A percentile compares a stretch with the other conserved stretches of the same genome.
Evolutionary conservation across 2,329 filamentous ascomycete genomes (phyloP).

Genomic region (Epichloe sibirici): DNA sequence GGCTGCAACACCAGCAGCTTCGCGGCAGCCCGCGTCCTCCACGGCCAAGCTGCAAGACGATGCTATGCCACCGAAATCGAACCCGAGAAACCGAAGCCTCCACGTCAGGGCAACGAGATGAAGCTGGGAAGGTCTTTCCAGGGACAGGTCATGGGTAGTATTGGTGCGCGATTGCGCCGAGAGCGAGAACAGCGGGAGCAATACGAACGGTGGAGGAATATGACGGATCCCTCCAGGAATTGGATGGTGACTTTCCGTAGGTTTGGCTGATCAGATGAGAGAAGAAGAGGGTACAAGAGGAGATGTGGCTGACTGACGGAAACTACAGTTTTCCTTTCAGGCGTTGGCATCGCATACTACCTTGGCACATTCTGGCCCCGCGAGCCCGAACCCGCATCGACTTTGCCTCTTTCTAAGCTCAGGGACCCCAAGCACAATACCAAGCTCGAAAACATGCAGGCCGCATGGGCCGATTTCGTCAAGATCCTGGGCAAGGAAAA

Average conservation of each 20-base stretch:
- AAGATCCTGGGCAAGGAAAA: constrained; percentile 51
- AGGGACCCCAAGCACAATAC: constrained; percentile 43
- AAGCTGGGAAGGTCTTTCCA: constrained; percentile 35
- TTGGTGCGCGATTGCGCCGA: constrained; percentile 39
- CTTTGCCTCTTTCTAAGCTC: constrained; percentile 42
- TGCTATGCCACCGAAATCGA: constrained; percentile 25
- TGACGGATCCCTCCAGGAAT: constrained; percentile 30
- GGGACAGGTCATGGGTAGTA: constrained; percentile 48
- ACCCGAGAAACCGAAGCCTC: constrained; percentile 20
- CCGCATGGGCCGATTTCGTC: constrained; percentile 58
- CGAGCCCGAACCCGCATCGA: constrained; percentile 41
- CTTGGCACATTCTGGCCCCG: constrained; percentile 43
- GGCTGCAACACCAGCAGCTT: constrained; percentile 11
- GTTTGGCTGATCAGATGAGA: constrained; percentile 8
- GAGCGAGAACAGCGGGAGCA: constrained; percentile 42
- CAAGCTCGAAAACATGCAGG: constrained; percentile 51
- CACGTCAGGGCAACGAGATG: constrained; percentile 23
- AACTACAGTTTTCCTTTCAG: constrained; percentile 36
- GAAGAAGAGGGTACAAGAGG: neutral
- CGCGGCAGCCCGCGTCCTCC: constrained; percentile 10
- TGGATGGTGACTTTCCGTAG: constrained; percentile 44
- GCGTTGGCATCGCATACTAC: constrained; percentile 42
- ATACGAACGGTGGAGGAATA: constrained; percentile 30
- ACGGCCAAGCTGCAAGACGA: constrained; percentile 12
- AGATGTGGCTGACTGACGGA: constrained; percentile 4